phyloP scores from a whole-genome alignment of 192 early-diverging fungal species.

The Chytriomyces confervae region DNA sequence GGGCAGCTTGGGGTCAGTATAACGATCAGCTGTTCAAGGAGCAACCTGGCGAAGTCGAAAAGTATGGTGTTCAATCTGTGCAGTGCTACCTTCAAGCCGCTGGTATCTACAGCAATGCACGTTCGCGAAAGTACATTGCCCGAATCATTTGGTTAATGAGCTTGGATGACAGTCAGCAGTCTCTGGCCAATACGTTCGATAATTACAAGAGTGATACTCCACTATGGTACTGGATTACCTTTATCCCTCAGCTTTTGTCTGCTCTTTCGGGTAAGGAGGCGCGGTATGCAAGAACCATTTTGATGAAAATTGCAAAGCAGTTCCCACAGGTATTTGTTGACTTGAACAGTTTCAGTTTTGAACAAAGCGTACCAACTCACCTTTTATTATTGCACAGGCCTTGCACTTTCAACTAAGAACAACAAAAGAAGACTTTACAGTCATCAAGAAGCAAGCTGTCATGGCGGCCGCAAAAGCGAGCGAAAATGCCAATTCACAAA shows the following conservation, averaged over 20 bases:
- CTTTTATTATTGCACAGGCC: slow-evolving; percentile 63
- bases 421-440: slow-evolving; percentile 83
- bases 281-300: slow-evolving; percentile 72
- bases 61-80: slow-evolving; percentile 85
- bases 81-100: slow-evolving; percentile 96
- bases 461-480: slow-evolving; percentile 25
- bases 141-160: slow-evolving; percentile 92
- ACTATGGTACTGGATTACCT: slow-evolving; percentile 98
- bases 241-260: slow-evolving; percentile 92
- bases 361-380: too few species aligned
- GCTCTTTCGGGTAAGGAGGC: slow-evolving; percentile 83
- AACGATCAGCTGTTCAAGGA: slow-evolving; percentile 91
- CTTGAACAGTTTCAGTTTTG: not conserved
- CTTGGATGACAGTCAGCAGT: slow-evolving; percentile 77
- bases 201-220: slow-evolving; percentile 90
- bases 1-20: slow-evolving; percentile 97
- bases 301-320: slow-evolving; percentile 93
- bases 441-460: slow-evolving; percentile 62
- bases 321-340: slow-evolving; percentile 75
- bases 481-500: not conserved
- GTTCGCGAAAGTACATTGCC: slow-evolving; percentile 88
- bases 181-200: slow-evolving; percentile 81
- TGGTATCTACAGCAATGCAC: slow-evolving; percentile 81
- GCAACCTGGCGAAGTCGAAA: slow-evolving; percentile 75
- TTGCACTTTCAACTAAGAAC: slow-evolving; percentile 95